Conservation (phyloP, 2,329 filamentous ascomycete species). For the Alternaria hordeiaustralica region DNA sequence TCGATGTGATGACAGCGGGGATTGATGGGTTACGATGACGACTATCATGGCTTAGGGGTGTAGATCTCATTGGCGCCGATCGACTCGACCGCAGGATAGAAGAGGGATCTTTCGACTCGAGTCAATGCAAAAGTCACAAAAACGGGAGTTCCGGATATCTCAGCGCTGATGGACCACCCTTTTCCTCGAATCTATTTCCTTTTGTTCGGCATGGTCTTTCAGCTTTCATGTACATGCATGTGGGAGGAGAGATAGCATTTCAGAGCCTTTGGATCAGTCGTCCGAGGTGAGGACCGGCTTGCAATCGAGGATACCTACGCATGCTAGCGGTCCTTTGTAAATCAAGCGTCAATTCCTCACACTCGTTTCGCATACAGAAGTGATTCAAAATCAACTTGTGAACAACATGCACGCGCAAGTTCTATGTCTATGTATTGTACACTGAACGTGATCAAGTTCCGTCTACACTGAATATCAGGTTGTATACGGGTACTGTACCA, state of each 20-base stretch:
- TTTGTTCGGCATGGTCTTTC: conserved; percentile 48
- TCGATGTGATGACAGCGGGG: conserved; percentile 33
- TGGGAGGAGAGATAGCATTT: conserved; percentile 52
- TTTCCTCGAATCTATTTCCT: conserved; percentile 48
- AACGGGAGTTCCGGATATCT: conserved; percentile 54
- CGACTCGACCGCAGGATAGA: conserved; percentile 53
- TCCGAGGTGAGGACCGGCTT: conserved; percentile 51
- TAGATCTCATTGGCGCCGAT: conserved; percentile 51
- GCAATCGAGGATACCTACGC: conserved; percentile 57
- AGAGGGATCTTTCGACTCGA: conserved; percentile 53
- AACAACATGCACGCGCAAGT: not conserved
- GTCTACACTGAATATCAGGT: not conserved
- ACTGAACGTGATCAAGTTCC: not conserved
- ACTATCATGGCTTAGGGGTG: conserved; percentile 47
- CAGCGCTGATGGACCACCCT: conserved; percentile 50
- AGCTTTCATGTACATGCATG: conserved; percentile 52
- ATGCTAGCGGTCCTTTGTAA: conserved; percentile 52
- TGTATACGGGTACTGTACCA: not conserved
- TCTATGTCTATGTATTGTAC: not conserved
- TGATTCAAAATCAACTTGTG: not conserved
- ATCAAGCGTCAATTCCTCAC: conserved; percentile 47
- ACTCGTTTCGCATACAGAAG: conserved; percentile 22
- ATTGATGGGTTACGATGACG: conserved; percentile 48
- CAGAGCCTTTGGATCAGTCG: conserved; percentile 47
- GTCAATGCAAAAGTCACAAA: conserved; percentile 50